A percentile compares a stretch with the other conserved stretches of the same genome.
Conservation (phyloP, 331 rosid species). For the Arachis monticola region DNA sequence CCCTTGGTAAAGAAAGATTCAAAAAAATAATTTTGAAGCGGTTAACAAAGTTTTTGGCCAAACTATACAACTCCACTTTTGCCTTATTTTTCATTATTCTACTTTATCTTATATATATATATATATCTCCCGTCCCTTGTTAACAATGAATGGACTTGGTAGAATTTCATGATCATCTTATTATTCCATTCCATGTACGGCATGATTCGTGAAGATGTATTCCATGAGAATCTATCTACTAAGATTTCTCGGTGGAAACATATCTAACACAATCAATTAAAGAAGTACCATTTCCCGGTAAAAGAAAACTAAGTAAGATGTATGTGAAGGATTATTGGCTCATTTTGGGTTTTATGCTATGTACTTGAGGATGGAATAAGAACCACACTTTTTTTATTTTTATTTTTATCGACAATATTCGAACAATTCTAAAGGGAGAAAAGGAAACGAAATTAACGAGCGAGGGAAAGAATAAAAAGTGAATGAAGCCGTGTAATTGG, state of each 20-base stretch:
- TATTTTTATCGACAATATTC: neutral
- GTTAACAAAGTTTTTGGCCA: neutral
- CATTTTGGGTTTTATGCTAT: constrained; percentile 45
- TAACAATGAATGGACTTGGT: neutral
- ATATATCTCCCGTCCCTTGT: neutral
- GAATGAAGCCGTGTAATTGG: constrained; percentile 17
- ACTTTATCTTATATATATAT: neutral
- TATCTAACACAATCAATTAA: neutral
- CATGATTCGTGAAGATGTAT: neutral
- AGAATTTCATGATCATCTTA: constrained; percentile 5
- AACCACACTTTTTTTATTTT: constrained; percentile 6
- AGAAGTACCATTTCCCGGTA: constrained; percentile 1
- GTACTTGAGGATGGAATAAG: constrained; percentile 43
- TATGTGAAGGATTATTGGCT: constrained; percentile 8
- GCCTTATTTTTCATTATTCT: no score
- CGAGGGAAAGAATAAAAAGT: constrained; percentile 33
- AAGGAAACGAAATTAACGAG: constrained; percentile 34
- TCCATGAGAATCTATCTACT: neutral
- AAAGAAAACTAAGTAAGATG: neutral
- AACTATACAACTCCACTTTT: neutral
- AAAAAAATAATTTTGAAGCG: no score
- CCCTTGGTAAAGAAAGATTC: neutral
- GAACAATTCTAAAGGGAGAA: constrained; percentile 40
- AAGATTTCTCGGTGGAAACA: neutral
- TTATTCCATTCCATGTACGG: neutral